Percentiles rank a stretch among this genome's conserved stretches.
Evolutionary conservation across 2,329 filamentous ascomycete genomes (phyloP).

Genomic region (Aspergillus brasiliensis): DNA sequence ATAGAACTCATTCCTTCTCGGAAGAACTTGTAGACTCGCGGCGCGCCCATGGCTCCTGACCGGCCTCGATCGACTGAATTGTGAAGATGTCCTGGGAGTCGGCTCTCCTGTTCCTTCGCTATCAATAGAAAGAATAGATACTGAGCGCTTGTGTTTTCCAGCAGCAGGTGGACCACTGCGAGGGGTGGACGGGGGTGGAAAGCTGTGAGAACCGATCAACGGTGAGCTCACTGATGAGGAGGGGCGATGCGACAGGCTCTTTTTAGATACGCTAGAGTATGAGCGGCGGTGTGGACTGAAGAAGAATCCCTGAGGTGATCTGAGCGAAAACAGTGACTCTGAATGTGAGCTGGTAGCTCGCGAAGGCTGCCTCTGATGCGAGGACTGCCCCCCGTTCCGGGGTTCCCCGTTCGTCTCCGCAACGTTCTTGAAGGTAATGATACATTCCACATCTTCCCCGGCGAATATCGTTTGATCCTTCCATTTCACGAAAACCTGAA

Average conservation of each 20-base stretch:
- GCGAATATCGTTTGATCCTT: constrained; percentile 93
- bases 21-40: constrained; percentile 75
- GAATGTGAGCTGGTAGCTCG: constrained; percentile 39
- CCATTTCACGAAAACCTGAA: constrained; percentile 95
- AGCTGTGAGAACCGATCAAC: constrained; percentile 42
- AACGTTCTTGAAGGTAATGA: constrained; percentile 93
- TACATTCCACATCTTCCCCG: constrained; percentile 92
- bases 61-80: constrained; percentile 53
- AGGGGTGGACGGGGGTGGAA: constrained; percentile 41
- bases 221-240: constrained; percentile 46
- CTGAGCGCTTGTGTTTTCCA: constrained; percentile 72
- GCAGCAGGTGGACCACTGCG: constrained; percentile 37
- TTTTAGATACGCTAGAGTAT: constrained; percentile 35
- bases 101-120: constrained; percentile 45
- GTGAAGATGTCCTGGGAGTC: constrained; percentile 31
- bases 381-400: constrained; percentile 29
- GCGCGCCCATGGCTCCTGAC: constrained; percentile 72
- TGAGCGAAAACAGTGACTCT: constrained; percentile 43
- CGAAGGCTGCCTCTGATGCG: constrained; percentile 42
- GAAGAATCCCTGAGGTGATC: constrained; percentile 41
- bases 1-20: constrained; percentile 49
- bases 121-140: constrained; percentile 80
- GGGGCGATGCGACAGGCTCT: constrained; percentile 39
- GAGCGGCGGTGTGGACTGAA: constrained; percentile 40
- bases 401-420: constrained; percentile 46